A percentile compares a stretch with the other conserved stretches of the same genome.
These are phyloP conservation scores for Globisporangium yorkense DNA, from an alignment of 352 stramenopile species.

Conservation along the genomic window DNA sequence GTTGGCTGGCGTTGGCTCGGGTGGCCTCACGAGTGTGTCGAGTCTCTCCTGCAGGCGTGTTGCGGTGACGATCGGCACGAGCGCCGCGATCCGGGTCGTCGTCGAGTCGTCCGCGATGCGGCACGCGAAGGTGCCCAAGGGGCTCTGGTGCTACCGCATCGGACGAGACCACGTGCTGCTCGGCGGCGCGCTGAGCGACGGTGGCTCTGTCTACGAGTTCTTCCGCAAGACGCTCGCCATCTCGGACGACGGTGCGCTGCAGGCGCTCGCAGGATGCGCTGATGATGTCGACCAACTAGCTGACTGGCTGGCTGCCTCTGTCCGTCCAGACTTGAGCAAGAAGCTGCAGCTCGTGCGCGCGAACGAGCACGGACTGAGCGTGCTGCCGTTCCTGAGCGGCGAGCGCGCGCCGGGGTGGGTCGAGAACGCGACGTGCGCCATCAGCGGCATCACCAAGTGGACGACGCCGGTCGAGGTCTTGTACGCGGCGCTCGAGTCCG, in stretches of 20 bases:
- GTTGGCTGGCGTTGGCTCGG: background rate
- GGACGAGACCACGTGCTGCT: slow-evolving; percentile 81
- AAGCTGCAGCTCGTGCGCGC: slow-evolving; percentile 33
- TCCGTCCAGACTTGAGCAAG: slow-evolving; percentile 21
- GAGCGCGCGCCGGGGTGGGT: slow-evolving; percentile 92
- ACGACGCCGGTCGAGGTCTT: slow-evolving; percentile 88
- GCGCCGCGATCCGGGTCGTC: slow-evolving; percentile 89
- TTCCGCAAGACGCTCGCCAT: slow-evolving; percentile 69
- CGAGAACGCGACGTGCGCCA: slow-evolving; percentile 84
- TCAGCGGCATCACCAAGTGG: slow-evolving; percentile 89
- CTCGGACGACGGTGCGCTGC: slow-evolving; percentile 25
- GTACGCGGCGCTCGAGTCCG: slow-evolving; percentile 86
- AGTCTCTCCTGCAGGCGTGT: slow-evolving; percentile 49
- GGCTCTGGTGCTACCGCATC: slow-evolving; percentile 94
- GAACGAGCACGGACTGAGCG: slow-evolving; percentile 62
- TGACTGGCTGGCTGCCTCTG: background rate
- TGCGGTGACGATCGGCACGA: slow-evolving; percentile 93
- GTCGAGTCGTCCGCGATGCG: slow-evolving; percentile 44
- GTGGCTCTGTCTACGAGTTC: slow-evolving; percentile 94
- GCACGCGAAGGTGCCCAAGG: slow-evolving; percentile 69
- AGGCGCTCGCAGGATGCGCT: background rate
- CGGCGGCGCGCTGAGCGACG: slow-evolving; percentile 94
- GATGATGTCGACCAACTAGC: background rate
- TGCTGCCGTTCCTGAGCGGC: slow-evolving; percentile 91
- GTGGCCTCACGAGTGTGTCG: background rate